Evolutionary conservation across 495 filamentous ascomycete species (phyloP).

Genomic region (Xeromyces bisporus): DNA sequence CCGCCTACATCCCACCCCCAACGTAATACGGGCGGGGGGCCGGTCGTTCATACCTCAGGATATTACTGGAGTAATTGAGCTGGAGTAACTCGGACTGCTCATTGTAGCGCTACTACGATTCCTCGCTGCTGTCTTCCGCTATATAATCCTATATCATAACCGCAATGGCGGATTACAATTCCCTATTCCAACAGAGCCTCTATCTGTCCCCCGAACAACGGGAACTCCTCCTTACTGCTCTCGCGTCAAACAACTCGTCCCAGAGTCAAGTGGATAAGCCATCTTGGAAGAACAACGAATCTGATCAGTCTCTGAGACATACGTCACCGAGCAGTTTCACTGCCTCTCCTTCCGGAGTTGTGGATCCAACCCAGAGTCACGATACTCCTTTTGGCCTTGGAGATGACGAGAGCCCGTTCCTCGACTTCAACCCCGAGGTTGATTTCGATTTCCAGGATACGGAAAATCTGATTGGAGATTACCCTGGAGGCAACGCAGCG

Average conservation of each 20-base stretch:
- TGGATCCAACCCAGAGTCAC: constrained; percentile 32
- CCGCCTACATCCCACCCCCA: too few relatives aligned
- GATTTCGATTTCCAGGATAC: constrained; percentile 47
- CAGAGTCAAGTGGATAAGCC: constrained; percentile 15
- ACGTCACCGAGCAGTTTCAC: constrained; percentile 17
- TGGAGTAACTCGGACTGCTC: too few relatives aligned
- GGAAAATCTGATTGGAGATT: constrained; percentile 56
- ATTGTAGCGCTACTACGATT: neutral
- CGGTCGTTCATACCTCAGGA: too few relatives aligned
- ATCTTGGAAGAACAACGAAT: constrained; percentile 12
- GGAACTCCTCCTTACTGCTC: constrained; percentile 69
- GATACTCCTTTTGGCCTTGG: constrained; percentile 30
- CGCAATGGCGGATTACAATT: constrained; percentile 23
- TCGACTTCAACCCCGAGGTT: constrained; percentile 65
- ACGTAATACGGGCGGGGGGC: too few relatives aligned
- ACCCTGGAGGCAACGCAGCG: constrained; percentile 39
- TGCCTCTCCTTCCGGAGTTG: constrained; percentile 34
- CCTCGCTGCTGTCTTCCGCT: neutral
- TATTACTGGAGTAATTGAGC: too few relatives aligned
- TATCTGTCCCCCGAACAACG: constrained; percentile 77
- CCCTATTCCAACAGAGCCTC: constrained; percentile 27
- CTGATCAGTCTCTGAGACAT: constrained; percentile 17
- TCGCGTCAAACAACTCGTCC: constrained; percentile 55
- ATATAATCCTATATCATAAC: constrained; percentile 1
- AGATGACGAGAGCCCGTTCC: constrained; percentile 57